Base-by-base conservation (phyloP, 2,329 filamentous ascomycete species). In the Cylindrodendrum hubeiense region DNA sequence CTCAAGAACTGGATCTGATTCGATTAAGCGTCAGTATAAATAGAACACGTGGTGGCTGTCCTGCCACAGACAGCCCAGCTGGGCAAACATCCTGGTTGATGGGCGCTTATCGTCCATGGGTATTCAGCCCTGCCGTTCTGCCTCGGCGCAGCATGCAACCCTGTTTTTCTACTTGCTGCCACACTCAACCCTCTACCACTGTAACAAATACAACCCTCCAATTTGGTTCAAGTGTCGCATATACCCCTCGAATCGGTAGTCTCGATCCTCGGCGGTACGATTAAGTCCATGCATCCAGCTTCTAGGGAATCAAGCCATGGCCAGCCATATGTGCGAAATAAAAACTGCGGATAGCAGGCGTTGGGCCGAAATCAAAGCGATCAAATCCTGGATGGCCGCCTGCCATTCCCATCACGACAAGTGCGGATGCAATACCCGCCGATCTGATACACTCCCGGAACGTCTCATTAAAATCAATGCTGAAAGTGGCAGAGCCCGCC, bases 321-420 rank as follows among this genome's bases (percentile, higher is more conserved):
- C 24, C 15, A 5, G 4, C 24, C 24, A 3, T 15, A 47, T n/a
- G 5, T 47, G 17, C 6, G 24, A 19, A 8, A n/a, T 17, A 6
- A 13, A 24, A 15, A 13, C 22, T 2, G 21, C 21, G 12, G 12
- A n/a, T 3, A 30, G 44, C 17, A 7, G 6, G 37, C 37, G 37
- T 12, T 19, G 28, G 17, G 24, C 24, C 9, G 44, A 47, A 19
- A 47, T 47, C 10, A n/a, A 28, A n/a, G 24, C 44, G 10, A 30
- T 47, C 44, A 19, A 46, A 28, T 44, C 57, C 8, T 60, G 57
- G 57, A 28, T 47, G 44, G 17, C 44, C 8, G 28, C 8, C n/a
- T 52, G 49, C 21, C n/a, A 9, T 7, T 37, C 49, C 12, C 28
- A 37, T 15, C 49, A 52, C 33, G 49, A 13, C 30, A 33, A 5